These are phyloP conservation scores for Abrus pulchellus DNA, from an alignment of 306 rosid genomes.

Conservation along the genomic window DNA sequence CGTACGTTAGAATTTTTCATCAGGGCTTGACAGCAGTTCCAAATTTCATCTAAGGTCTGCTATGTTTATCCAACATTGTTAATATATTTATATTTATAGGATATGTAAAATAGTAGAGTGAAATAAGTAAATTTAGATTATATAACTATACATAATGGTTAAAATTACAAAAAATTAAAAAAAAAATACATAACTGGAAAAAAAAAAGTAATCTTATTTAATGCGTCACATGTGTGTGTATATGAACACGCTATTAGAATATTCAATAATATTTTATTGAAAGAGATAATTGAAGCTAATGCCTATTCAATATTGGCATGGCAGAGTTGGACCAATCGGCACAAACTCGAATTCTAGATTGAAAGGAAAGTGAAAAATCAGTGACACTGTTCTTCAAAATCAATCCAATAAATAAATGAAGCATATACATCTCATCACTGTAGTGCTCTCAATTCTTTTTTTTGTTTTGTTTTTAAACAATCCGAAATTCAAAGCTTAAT, in stretches of 20 bases:
- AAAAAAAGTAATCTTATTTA: too few species aligned
- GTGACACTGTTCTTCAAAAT: slow-evolving; percentile 1
- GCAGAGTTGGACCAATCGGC: not conserved
- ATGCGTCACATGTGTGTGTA: too few species aligned
- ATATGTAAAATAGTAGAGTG: too few species aligned
- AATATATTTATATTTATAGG: too few species aligned
- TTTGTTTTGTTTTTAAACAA: not conserved
- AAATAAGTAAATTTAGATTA: too few species aligned
- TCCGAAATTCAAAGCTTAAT: slow-evolving; percentile 35
- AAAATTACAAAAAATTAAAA: too few species aligned
- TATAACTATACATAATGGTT: too few species aligned
- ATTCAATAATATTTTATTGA: not conserved
- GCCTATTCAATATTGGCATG: not conserved
- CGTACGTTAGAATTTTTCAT: too few species aligned
- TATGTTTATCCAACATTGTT: too few species aligned
- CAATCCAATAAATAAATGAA: slow-evolving; percentile 42
- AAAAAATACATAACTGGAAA: too few species aligned
- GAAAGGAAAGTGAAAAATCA: not conserved
- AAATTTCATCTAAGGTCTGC: too few species aligned
- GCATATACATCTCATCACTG: slow-evolving; percentile 32
- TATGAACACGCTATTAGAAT: not conserved
- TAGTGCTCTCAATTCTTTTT: not conserved
- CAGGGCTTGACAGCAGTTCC: too few species aligned
- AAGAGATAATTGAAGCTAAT: slow-evolving; percentile 13
- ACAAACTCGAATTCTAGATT: slow-evolving; percentile 5